Conservation (phyloP, 108 stramenopile species). For the Skeletonema menzelii region DNA sequence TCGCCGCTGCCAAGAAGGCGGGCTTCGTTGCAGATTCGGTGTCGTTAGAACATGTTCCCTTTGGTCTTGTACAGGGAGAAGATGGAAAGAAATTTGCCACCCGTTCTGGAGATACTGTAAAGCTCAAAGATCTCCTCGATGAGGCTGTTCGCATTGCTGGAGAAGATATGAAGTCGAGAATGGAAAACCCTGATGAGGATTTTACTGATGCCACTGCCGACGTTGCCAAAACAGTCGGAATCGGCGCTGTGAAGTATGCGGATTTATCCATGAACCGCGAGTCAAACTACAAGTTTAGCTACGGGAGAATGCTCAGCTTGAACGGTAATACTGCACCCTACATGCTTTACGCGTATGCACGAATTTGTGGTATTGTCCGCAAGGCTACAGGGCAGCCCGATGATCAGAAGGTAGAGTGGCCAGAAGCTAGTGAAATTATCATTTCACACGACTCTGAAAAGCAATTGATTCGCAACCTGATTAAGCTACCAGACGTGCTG, state of each 20-base stretch:
- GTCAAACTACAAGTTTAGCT: conserved; percentile 97
- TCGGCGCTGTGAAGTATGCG: conserved; percentile 99
- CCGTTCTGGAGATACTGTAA: conserved; percentile 96
- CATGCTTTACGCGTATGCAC: conserved; percentile 97
- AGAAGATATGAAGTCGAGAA: conserved; percentile 73
- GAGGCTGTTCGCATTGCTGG: conserved; percentile 91
- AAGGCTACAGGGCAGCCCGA: conserved; percentile 83
- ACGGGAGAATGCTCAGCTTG: conserved; percentile 96
- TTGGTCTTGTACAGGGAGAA: conserved; percentile 98
- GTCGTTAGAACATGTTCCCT: conserved; percentile 94
- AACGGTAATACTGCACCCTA: conserved; percentile 99
- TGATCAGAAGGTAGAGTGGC: conserved; percentile 59
- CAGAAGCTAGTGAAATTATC: conserved; percentile 68
- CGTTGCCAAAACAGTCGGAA: conserved; percentile 88
- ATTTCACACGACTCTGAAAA: conserved; percentile 87
- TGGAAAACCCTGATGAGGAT: conserved; percentile 47
- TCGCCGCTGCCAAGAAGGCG: conserved; percentile 86
- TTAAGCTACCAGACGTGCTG: conserved; percentile 77
- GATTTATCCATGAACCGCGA: conserved; percentile 96
- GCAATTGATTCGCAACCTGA: conserved; percentile 88
- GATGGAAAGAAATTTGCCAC: conserved; percentile 99
- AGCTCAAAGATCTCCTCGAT: conserved; percentile 95
- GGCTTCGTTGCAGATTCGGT: conserved; percentile 67
- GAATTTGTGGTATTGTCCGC: conserved; percentile 93
- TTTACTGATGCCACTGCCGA: conserved; percentile 54